Evolutionary conservation across 139 green algal species (phyloP), one percentile per base, ranked within the genome.

Genomic region (Chlorella sp.): DNA sequence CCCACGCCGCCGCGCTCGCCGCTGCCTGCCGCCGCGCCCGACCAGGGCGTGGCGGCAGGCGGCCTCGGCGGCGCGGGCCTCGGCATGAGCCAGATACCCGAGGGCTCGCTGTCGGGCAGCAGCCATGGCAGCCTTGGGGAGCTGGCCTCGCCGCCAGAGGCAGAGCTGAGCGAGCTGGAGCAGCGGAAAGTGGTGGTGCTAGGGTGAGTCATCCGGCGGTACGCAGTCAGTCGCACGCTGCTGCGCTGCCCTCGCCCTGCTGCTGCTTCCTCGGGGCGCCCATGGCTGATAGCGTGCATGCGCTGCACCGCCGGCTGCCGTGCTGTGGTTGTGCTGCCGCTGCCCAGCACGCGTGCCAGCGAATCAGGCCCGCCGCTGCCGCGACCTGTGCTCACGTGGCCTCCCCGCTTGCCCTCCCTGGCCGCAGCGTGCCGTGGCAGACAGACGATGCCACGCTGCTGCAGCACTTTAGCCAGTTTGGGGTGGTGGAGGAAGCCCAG

Each of bases 381-480:
- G 34, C 68, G 15, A 5, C 15, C 17, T 74, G n/a, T 39, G 20
- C 25, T 18, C 16, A 12, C 39, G 30, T 23, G 18, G 26, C 44
- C 74, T 34, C 16, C 16, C 56, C 60, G 56, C 75, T 51, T 9
- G 7, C 44, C 44, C 44, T 51, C 21, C 38, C 26, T 20, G 23
- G 5, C 17, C 38, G 70, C 85, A 86, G 85, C 3, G 80, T 97
- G 74, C 94, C 94, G 1, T 97, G 94, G 94, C 90, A 96, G 11
- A 97, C 94, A 2, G 90, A 78, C 74, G 92, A 96, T 69, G 91
- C 92, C 18, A 94, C 92, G 0, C 87, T 98, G 80, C 80, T 90
- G 57, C 55, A 88, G 51, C 93, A 98, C 86, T 97, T 97, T 81
- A 91, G 85, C 2, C 90, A 95, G 85, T 96, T 92, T 87, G 93